These are phyloP conservation scores for Bryopsis sp. DNA, from an alignment of 139 green algal species.

Conservation along the genomic window DNA sequence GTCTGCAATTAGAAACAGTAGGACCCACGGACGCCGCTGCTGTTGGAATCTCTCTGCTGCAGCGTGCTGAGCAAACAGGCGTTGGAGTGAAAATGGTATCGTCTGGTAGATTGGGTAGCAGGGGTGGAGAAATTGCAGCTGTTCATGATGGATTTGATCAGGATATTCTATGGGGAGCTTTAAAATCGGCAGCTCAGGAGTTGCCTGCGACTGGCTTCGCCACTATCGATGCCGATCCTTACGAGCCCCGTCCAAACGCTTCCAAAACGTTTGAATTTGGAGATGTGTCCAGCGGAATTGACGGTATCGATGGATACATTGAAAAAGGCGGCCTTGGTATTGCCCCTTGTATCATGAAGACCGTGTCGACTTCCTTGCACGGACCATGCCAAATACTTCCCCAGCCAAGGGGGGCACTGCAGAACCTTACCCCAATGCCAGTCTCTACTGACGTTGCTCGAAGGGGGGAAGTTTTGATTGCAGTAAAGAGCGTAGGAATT, in stretches of 20 bases:
- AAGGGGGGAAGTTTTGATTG: conserved; percentile 27
- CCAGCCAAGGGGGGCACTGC: conserved; percentile 41
- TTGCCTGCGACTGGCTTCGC: not conserved
- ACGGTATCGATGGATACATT: not conserved
- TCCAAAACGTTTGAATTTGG: not conserved
- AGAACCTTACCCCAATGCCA: conserved; percentile 36
- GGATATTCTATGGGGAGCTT: not conserved
- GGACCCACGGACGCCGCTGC: not conserved
- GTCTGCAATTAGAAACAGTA: not conserved
- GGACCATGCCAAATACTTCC: conserved; percentile 23
- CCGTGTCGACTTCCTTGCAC: not conserved
- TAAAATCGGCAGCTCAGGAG: not conserved
- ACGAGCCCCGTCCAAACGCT: not conserved
- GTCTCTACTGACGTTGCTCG: conserved; percentile 14
- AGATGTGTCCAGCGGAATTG: not conserved
- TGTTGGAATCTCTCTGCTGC: not conserved
- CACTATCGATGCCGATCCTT: too few species aligned
- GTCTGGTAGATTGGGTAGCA: not conserved
- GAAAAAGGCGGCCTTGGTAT: not conserved
- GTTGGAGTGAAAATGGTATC: not conserved
- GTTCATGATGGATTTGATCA: not conserved
- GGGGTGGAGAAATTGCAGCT: too few species aligned
- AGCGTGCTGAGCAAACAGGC: not conserved
- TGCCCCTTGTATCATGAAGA: not conserved
- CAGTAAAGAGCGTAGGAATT: conserved; percentile 40